Percentiles rank a stretch among this genome's conserved stretches.
These are phyloP conservation scores for Diversispora epigaea DNA, from an alignment of 192 early-diverging fungal genomes.

Conservation along the genomic window DNA sequence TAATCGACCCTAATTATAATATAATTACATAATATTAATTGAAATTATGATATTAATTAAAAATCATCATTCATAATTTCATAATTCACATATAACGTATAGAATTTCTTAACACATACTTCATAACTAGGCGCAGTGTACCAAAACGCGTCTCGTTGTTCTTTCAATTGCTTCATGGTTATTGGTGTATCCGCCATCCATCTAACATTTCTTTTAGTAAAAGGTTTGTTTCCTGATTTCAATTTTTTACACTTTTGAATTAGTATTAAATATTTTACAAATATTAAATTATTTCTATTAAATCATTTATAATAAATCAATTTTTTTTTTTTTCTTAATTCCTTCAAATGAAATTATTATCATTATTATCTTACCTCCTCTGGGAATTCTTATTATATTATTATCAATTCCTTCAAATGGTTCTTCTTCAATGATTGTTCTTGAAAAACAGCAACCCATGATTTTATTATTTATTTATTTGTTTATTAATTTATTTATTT, in stretches of 20 bases:
- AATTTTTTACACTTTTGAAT: background rate
- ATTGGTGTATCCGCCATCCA: constrained; percentile 47
- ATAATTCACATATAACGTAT: background rate
- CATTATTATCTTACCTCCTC: constrained; percentile 26
- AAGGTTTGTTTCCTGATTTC: constrained; percentile 34
- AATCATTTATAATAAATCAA: background rate
- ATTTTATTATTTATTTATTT: too few species aligned
- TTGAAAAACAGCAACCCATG: constrained; percentile 25
- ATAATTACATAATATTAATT: background rate
- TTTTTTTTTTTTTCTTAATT: background rate
- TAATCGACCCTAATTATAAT: constrained; percentile 48
- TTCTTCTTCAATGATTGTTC: constrained; percentile 16
- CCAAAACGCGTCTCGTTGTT: constrained; percentile 68
- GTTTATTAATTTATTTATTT: too few species aligned
- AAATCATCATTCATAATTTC: background rate
- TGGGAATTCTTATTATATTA: background rate
- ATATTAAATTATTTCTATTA: background rate
- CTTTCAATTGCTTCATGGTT: constrained; percentile 43
- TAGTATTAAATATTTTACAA: background rate
- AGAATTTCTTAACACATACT: constrained; percentile 38
- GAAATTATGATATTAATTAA: background rate
- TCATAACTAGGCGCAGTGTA: constrained; percentile 71
- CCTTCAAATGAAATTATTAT: background rate
- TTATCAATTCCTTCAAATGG: background rate
- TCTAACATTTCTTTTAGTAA: constrained; percentile 36